Base-by-base conservation (phyloP, 768 basidiomycete genomes). In the Sutorius australiensis region DNA sequence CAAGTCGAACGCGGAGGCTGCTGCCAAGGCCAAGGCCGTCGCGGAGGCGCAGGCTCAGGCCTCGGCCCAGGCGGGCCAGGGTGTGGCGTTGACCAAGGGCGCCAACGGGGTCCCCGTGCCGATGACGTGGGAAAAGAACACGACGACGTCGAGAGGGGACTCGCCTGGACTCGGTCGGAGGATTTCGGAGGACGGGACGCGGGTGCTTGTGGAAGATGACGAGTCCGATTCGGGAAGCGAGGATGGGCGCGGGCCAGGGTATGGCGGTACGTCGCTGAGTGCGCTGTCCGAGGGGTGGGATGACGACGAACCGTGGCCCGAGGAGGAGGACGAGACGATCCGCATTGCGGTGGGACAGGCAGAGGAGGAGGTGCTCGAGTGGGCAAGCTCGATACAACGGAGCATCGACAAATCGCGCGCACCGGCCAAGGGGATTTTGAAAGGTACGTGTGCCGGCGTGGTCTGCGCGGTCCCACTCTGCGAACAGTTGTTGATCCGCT, bases 381-480 rank as follows among this genome's bases (percentile, higher is more conserved):
- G 91, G 91, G 90, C 87, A 39, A 75, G 81, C 32, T 78, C 85
- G 57, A 62, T 92, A 53, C 81, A 92, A 61, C 72, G 88, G 61
- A 87, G 86, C 66, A 61, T 86, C 27, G 86, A 95, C 75, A 74
- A 81, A 70, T 72, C 77, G 36, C 74, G 80, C 60, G 62, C 73
- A 57, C 93, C 92, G 3, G 72, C 82, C 28, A 90, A 79, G 69
- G 92, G 95, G 19, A 98, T 99, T 52, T 72, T 99, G 56, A 99
- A 98, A 70, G 67, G 86, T 81, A 41, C 30, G 65, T 55, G 4
- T 21, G 24, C 24, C 24, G 24, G 24, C 24, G 24, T 24, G 24
- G 24, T 24, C 24, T 24, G 24, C 24, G 24, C 24, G 24, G 24
- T 24, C 24, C 13, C 10, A 7, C 4, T 19, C 21, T 10, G 37